Evolutionary conservation across 2,329 filamentous ascomycete species (phyloP), one percentile per base, ranked within the genome.

Genomic region (Pyricularia pennisetigena): DNA sequence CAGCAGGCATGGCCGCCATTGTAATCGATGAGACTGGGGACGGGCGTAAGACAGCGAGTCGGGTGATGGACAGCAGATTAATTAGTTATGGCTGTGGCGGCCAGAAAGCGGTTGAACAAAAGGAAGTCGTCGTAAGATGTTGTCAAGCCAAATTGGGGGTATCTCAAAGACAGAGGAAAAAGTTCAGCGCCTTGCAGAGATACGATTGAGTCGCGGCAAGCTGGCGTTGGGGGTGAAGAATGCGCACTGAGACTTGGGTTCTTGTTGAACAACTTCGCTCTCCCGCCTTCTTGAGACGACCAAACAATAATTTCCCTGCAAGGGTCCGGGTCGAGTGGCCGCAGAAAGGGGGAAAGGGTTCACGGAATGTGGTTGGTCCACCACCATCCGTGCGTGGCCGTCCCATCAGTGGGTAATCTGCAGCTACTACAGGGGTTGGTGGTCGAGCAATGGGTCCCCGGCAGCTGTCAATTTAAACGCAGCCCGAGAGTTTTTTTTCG

Each of bases 1-100:
- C 83, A 77, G 88, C 78, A 76, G 90, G 88, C 87, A 91, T 90
- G 79, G 82, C 80, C 72, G 82, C 81, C 82, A 84, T 85, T 75
- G 78, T 82, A 77, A 68, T 71, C 72, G 72, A 71, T 72, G 70
- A 69, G 70, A 70, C 71, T 72, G 71, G 73, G 71, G 73, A 70
- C 72, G 70, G 49, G 30, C 32, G 57, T 54, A 29, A 29, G 59
- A 29, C 35, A 35, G 23, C 28, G 41, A 61, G 23, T 63, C 26
- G 59, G 26, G 59, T 16, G 59, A 20, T 62, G 59, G 9, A 29
- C 59, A 62, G 59, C 41, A 3, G n/a, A 23, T 20, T 66, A 49
- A 49, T 57, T 62, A 62, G 59, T 26, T 28, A n/a, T 35, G 59
- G 26, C 24, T 62, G 12, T 23, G 59, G n/a, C 24, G 23, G 24